These are phyloP conservation scores for Echeveria elegans DNA, from an alignment of 164 flowering plant species.

Conservation along the genomic window DNA sequence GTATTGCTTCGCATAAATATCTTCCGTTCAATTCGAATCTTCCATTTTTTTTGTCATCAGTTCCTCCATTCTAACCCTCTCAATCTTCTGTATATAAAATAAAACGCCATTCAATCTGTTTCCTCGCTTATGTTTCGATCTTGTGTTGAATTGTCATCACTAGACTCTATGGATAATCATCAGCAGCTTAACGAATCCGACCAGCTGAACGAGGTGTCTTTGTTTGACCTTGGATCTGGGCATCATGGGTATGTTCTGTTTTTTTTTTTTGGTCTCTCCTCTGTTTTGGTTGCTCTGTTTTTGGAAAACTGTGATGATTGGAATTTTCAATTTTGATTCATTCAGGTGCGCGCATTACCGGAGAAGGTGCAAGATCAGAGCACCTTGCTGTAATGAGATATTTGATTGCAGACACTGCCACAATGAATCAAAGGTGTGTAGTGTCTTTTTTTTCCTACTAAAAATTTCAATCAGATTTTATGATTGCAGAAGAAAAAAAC, in stretches of 20 bases:
- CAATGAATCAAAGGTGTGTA: slow-evolving; percentile 75
- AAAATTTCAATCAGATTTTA: too few species aligned
- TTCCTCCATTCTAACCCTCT: not conserved
- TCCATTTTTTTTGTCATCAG: not conserved
- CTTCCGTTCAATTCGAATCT: not conserved
- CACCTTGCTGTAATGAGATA: slow-evolving; percentile 81
- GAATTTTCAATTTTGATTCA: too few species aligned
- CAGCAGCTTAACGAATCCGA: not conserved
- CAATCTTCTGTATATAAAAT: not conserved
- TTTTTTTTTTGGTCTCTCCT: not conserved
- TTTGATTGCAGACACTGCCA: slow-evolving; percentile 95
- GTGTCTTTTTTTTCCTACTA: too few species aligned
- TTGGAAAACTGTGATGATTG: not conserved
- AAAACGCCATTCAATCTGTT: not conserved
- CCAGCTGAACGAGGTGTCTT: slow-evolving; percentile 1
- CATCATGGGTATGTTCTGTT: slow-evolving; percentile 29
- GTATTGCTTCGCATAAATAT: not conserved
- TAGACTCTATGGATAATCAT: not conserved
- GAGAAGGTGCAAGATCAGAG: slow-evolving; percentile 78
- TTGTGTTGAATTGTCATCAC: not conserved
- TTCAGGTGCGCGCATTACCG: slow-evolving; percentile 69
- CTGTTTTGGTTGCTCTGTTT: not conserved
- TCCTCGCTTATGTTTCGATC: not conserved
- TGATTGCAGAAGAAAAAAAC: not conserved
- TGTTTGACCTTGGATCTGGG: slow-evolving; percentile 25